Evolutionary conservation across 768 basidiomycete genomes (phyloP), one percentile per base, ranked within the genome.

Genomic region (Sarcodon aspratus): DNA sequence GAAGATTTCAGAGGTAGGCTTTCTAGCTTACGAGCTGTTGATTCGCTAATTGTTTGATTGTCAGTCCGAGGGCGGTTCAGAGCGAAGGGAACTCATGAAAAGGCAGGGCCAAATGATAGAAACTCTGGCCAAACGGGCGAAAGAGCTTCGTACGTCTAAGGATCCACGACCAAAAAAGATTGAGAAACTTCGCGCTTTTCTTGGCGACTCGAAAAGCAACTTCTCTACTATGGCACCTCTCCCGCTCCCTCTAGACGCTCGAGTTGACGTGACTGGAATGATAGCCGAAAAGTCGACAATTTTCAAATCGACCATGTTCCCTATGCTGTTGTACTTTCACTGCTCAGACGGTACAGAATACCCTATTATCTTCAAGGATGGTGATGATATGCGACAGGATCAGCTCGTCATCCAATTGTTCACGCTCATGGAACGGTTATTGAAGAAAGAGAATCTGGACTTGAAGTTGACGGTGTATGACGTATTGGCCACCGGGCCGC

Each of bases 381-480:
- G 96, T 11, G 96, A 98, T 61, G 96, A 99, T 61, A 85, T 98
- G 75, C 82, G 96, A 17, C 96, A 99, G 64, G 96, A 99, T 61
- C 96, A 99, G 63, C 79, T 99, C 35, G 94, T 98, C 27, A 85
- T 98, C 45, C 96, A 99, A 64, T 73, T 98, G n/a, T 94, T 99
- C 64, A 96, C 93, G 12, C 78, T 99, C 27, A 99, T 99, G 96
- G 93, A 99, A 61, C 75, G 87, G 44, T 65, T 99, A 21, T 66
- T 98, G 52, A 71, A 92, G 50, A 95, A 94, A 66, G 96, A 98
- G 69, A 96, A 96, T 61, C 64, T 99, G 47, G 96, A 98, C 60
- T 69, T 98, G 50, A 89, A 91, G 61, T 62, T 99, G 49, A 91
- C 78, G 50, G 89, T 92, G 6, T 97, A 96, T 58, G 82, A 85